phyloP scores from a whole-genome alignment of 495 filamentous ascomycete species.

The Cudoniella acicularis region DNA sequence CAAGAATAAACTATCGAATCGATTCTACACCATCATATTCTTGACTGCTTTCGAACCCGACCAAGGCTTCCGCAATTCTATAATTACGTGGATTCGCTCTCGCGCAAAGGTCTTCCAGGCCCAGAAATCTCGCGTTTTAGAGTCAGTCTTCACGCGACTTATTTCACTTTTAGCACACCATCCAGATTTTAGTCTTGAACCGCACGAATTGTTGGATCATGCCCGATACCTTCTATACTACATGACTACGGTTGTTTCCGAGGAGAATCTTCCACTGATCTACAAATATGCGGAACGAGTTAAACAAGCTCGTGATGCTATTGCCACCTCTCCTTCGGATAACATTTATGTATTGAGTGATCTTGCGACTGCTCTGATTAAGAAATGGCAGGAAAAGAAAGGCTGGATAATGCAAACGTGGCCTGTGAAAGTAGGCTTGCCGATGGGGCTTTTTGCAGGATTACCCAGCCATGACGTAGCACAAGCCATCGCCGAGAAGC shows the following conservation, averaged over 20 bases:
- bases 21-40: constrained; percentile 88
- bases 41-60: constrained; percentile 86
- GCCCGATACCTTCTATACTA: constrained; percentile 88
- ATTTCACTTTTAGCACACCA: constrained; percentile 90
- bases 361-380: constrained; percentile 76
- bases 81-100: constrained; percentile 84
- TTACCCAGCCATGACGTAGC: constrained; percentile 74
- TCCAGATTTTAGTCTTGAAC: constrained; percentile 73
- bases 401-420: constrained; percentile 78
- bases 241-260: constrained; percentile 73
- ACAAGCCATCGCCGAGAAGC: constrained; percentile 77
- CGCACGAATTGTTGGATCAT: constrained; percentile 73
- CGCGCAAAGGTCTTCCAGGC: constrained; percentile 55
- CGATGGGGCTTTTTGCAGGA: constrained; percentile 68
- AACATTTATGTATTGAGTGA: constrained; percentile 87
- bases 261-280: constrained; percentile 82
- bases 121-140: constrained; percentile 63
- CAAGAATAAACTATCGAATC: constrained; percentile 58
- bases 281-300: constrained; percentile 90
- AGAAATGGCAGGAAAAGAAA: constrained; percentile 74
- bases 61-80: constrained; percentile 59
- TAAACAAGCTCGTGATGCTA: constrained; percentile 81
- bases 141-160: constrained; percentile 79
- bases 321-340: constrained; percentile 54
- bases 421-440: constrained; percentile 76